These are phyloP conservation scores for Auriscalpium orientale DNA, from an alignment of 768 basidiomycete species.

Conservation along the genomic window DNA sequence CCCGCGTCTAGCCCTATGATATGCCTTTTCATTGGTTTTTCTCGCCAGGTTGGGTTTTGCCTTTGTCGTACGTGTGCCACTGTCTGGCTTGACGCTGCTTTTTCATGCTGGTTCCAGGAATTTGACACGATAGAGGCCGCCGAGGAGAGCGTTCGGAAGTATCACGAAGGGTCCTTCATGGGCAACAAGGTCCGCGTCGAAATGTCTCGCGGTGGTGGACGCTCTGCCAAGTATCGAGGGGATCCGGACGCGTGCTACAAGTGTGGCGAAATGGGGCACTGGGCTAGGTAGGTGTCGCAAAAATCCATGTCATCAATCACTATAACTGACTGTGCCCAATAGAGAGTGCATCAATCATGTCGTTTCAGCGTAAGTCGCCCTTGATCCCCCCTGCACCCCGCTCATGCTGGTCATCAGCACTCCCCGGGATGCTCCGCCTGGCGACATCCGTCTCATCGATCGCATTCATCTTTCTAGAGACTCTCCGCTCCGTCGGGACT, in stretches of 20 bases:
- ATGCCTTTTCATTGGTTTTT: constrained; percentile 10
- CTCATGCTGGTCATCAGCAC: constrained; percentile 31
- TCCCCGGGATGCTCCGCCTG: constrained; percentile 24
- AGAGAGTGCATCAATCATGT: constrained; percentile 68
- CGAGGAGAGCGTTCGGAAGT: constrained; percentile 81
- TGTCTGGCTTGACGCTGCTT: constrained; percentile 1
- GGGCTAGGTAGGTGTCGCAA: constrained; percentile 64
- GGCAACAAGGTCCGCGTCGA: constrained; percentile 89
- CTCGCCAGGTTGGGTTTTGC: constrained; percentile 70
- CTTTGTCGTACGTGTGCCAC: constrained; percentile 67
- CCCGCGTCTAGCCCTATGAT: not conserved
- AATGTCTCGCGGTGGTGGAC: constrained; percentile 75
- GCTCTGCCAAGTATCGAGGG: constrained; percentile 73
- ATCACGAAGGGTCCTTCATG: constrained; percentile 87
- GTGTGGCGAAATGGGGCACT: constrained; percentile 80
- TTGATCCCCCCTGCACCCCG: not conserved
- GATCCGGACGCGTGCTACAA: constrained; percentile 87
- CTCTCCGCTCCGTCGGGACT: constrained; percentile 38
- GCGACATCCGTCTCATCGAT: constrained; percentile 50
- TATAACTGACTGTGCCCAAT: constrained; percentile 1
- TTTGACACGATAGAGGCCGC: constrained; percentile 76
- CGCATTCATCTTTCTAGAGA: constrained; percentile 49
- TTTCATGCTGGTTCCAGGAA: constrained; percentile 42
- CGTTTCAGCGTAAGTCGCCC: constrained; percentile 31
- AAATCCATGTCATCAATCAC: not conserved